These are phyloP conservation scores for Monotropa hypopitys DNA, from an alignment of 179 eudicot genomes.

Conservation along the genomic window DNA sequence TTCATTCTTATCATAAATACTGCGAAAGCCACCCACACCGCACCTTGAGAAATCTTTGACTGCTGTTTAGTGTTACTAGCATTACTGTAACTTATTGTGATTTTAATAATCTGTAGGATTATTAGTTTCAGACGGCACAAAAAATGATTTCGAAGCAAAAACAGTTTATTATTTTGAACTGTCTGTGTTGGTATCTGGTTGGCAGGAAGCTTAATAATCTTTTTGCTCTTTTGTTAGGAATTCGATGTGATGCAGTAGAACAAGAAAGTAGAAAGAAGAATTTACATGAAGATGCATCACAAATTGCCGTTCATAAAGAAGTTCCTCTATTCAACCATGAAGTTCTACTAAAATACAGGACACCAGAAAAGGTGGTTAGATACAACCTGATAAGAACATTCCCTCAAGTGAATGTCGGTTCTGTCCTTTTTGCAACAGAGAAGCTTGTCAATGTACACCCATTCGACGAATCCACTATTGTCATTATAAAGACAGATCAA, in stretches of 20 bases:
- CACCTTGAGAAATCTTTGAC: not conserved
- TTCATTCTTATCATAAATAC: too few relatives aligned
- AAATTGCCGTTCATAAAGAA: slow-evolving; percentile 5
- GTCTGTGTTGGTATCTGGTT: not conserved
- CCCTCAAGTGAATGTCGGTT: slow-evolving; percentile 33
- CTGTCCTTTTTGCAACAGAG: slow-evolving; percentile 55
- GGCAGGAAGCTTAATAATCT: not conserved
- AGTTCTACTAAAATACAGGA: slow-evolving; percentile 16
- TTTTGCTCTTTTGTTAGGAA: slow-evolving; percentile 24
- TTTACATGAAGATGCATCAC: slow-evolving; percentile 12
- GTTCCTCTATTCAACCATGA: slow-evolving; percentile 20
- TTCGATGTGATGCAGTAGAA: slow-evolving; percentile 23
- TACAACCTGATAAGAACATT: slow-evolving; percentile 10
- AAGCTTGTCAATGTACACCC: slow-evolving; percentile 33
- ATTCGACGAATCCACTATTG: slow-evolving; percentile 41
- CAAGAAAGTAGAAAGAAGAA: slow-evolving; percentile 10
- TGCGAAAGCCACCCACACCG: not conserved
- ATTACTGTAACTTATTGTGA: not conserved
- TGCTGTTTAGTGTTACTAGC: not conserved
- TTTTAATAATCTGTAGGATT: not conserved
- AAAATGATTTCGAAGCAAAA: not conserved
- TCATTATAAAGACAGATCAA: slow-evolving; percentile 46
- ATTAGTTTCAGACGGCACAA: not conserved
- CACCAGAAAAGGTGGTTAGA: slow-evolving; percentile 14
- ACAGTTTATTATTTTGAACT: not conserved